Conservation (phyloP, 148 eudicot species). For the Linanthus parryae region DNA sequence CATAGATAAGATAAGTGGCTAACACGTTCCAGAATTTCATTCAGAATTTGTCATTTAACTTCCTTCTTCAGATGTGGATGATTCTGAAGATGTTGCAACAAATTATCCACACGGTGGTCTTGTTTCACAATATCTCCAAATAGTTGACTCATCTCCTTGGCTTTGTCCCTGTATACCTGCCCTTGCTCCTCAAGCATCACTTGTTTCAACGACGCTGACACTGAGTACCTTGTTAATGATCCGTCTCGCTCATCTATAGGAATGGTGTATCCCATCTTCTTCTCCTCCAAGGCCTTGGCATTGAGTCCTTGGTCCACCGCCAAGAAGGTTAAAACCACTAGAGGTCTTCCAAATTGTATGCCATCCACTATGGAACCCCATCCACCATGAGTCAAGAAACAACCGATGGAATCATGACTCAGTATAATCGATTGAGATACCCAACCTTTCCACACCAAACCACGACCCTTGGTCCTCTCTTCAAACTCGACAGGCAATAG, state of each 20-base stretch:
- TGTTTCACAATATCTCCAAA: conserved; percentile 11
- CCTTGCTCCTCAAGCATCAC: conserved; percentile 1
- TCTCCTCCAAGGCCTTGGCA: conserved; percentile 10
- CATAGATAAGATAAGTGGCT: too few species aligned
- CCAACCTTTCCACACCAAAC: conserved; percentile 19
- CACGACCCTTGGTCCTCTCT: conserved; percentile 10
- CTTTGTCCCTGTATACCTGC: conserved; percentile 1
- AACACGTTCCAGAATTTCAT: too few species aligned
- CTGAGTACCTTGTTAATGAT: conserved; percentile 3
- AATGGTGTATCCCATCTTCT: conserved; percentile 5
- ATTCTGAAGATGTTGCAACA: conserved; percentile 3
- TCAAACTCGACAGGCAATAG: conserved; percentile 20
- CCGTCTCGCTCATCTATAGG: conserved; percentile 14
- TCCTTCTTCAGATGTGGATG: too few species aligned
- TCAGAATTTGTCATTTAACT: too few species aligned
- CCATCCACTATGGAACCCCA: conserved; percentile 20
- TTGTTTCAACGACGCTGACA: conserved; percentile 10
- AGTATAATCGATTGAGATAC: conserved; percentile 18
- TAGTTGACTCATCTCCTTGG: neutral
- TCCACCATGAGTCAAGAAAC: conserved; percentile 23
- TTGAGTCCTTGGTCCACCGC: conserved; percentile 17
- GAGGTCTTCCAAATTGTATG: conserved; percentile 14
- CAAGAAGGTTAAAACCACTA: conserved; percentile 16
- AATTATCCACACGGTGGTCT: conserved; percentile 9
- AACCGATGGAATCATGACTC: conserved; percentile 13